Evolutionary conservation across 2,329 filamentous ascomycete species (phyloP).

Genomic region (Ophiostoma himal-ulmi): DNA sequence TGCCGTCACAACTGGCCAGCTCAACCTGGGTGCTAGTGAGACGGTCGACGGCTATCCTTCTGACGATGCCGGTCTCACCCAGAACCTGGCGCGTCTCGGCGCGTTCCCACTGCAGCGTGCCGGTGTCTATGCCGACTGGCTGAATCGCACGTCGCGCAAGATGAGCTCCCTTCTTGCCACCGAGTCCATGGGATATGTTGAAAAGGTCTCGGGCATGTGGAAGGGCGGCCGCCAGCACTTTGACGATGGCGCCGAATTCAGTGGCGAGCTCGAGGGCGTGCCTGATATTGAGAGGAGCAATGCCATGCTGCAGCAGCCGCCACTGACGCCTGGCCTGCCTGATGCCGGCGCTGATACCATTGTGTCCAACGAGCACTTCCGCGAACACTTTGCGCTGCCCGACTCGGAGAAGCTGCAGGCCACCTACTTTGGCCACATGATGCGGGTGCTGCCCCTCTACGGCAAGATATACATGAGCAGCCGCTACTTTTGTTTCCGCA

Average conservation of each 20-base stretch:
- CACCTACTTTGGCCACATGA: slow-evolving; percentile 87
- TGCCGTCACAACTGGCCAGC: slow-evolving; percentile 38
- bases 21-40: slow-evolving; percentile 23
- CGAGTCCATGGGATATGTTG: slow-evolving; percentile 92
- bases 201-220: slow-evolving; percentile 97
- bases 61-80: slow-evolving; percentile 38
- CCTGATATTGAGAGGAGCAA: neutral
- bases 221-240: slow-evolving; percentile 88
- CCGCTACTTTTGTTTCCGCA: slow-evolving; percentile 85
- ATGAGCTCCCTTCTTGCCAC: slow-evolving; percentile 79
- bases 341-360: slow-evolving; percentile 54
- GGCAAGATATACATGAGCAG: slow-evolving; percentile 95
- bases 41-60: slow-evolving; percentile 23
- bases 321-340: slow-evolving; percentile 39
- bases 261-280: slow-evolving; percentile 37
- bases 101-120: slow-evolving; percentile 78
- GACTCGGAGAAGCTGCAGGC: slow-evolving; percentile 76
- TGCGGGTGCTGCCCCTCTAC: slow-evolving; percentile 83
- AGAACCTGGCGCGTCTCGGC: slow-evolving; percentile 55
- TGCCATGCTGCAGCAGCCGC: neutral
- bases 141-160: slow-evolving; percentile 70
- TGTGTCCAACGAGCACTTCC: slow-evolving; percentile 73
- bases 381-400: slow-evolving; percentile 84
- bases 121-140: slow-evolving; percentile 73
- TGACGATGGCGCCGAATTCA: slow-evolving; percentile 45